phyloP scores from a whole-genome alignment of 1,284 basidiomycete species.

The Austropuccinia psidii region DNA sequence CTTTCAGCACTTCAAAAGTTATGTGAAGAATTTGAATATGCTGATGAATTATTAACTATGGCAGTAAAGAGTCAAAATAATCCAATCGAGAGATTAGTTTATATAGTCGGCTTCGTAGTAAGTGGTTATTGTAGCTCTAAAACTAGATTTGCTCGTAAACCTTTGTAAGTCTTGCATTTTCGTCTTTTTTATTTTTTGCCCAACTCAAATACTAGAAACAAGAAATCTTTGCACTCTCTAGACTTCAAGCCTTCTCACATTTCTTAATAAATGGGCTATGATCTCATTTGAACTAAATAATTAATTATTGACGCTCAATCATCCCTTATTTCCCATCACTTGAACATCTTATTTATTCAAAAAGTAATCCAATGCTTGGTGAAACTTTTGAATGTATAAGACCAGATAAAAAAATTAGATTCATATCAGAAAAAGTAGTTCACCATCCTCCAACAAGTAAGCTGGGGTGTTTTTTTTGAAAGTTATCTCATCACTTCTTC shows the following conservation, averaged over 20 bases:
- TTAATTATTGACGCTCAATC: too few species aligned
- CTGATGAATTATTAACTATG: conserved; percentile 56
- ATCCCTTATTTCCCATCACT: too few species aligned
- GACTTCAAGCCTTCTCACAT: too few species aligned
- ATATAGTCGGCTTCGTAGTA: conserved; percentile 72
- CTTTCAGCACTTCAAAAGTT: conserved; percentile 64
- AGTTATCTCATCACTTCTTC: neutral
- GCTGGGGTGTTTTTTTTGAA: too few species aligned
- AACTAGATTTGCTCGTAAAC: conserved; percentile 70
- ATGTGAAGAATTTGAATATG: conserved; percentile 76
- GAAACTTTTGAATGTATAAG: conserved; percentile 78
- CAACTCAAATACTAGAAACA: neutral
- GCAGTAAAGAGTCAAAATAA: conserved; percentile 58
- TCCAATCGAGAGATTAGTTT: conserved; percentile 63
- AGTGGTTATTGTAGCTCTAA: conserved; percentile 73
- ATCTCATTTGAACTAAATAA: too few species aligned
- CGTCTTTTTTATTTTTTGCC: neutral
- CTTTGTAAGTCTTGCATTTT: conserved; percentile 58
- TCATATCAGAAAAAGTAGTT: conserved; percentile 78
- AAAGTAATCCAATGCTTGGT: conserved; percentile 76
- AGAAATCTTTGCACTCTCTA: neutral
- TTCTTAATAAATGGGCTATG: too few species aligned
- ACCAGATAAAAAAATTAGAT: conserved; percentile 53
- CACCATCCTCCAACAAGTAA: conserved; percentile 66
- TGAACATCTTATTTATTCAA: too few species aligned